Conservation (phyloP, 768 basidiomycete genomes). For the Gyrodon lividus region DNA sequence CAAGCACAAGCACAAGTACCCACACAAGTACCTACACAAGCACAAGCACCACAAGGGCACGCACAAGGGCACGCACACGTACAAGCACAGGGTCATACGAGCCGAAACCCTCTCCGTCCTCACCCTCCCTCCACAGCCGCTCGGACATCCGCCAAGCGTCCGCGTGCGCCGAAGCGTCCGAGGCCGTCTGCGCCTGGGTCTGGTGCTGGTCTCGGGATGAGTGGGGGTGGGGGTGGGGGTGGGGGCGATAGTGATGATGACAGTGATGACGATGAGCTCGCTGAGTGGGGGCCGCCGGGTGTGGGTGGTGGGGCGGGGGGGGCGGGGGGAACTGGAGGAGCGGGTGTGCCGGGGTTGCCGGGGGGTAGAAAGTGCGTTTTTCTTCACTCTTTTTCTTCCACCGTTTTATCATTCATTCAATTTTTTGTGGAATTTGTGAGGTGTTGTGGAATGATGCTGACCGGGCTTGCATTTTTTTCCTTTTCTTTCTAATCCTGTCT, state of each 20-base stretch:
- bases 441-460: not conserved
- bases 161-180: slow-evolving; percentile 23
- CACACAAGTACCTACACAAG: not conserved
- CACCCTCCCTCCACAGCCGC: not conserved
- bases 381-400: not conserved
- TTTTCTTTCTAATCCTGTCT: not conserved
- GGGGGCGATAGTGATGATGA: slow-evolving; percentile 26
- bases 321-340: slow-evolving; percentile 4
- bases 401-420: too few relatives aligned
- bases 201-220: slow-evolving; percentile 1
- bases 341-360: slow-evolving; percentile 10
- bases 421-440: not conserved
- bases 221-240: slow-evolving; percentile 3
- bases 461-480: not conserved
- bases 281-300: slow-evolving; percentile 20
- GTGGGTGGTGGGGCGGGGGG: not conserved
- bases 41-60: not conserved
- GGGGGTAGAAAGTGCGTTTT: slow-evolving; percentile 29
- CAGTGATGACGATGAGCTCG: slow-evolving; percentile 30
- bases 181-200: slow-evolving; percentile 7
- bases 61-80: not conserved
- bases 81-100: not conserved
- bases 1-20: not conserved
- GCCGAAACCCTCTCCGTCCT: not conserved
- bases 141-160: slow-evolving; percentile 19